These are phyloP conservation scores for Diaporthe longicolla DNA, from an alignment of 2,329 filamentous ascomycete genomes.

Conservation along the genomic window DNA sequence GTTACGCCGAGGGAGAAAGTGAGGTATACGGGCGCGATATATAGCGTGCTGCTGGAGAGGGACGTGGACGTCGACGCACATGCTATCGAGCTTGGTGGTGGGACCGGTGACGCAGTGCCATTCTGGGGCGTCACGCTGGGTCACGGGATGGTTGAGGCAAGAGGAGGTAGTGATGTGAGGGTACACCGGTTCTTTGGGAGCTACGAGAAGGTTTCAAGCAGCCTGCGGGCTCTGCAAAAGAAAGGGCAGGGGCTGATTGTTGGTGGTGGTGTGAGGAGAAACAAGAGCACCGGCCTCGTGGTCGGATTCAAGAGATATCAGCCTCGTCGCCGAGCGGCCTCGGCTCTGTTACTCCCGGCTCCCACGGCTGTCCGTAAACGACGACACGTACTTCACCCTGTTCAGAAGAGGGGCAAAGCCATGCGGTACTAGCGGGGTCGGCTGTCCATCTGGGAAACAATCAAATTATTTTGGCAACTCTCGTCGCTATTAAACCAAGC, in stretches of 20 bases:
- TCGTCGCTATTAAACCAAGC: no score
- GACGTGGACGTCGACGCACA: slow-evolving; percentile 62
- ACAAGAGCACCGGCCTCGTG: slow-evolving; percentile 56
- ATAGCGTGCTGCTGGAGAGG: slow-evolving; percentile 69
- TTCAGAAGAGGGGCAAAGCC: no score
- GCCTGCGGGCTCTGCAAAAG: slow-evolving; percentile 54
- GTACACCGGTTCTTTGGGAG: slow-evolving; percentile 70
- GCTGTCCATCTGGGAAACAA: no score
- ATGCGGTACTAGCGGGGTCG: no score
- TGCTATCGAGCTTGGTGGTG: slow-evolving; percentile 61
- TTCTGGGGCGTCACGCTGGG: slow-evolving; percentile 71
- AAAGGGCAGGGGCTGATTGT: slow-evolving; percentile 57
- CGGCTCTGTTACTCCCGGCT: no score
- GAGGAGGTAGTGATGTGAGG: slow-evolving; percentile 56
- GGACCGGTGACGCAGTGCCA: neutral
- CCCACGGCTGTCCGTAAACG: no score
- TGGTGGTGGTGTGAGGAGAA: slow-evolving; percentile 59
- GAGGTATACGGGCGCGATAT: slow-evolving; percentile 66
- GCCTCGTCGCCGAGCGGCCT: neutral
- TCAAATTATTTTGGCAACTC: no score
- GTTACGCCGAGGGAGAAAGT: slow-evolving; percentile 50
- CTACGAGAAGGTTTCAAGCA: slow-evolving; percentile 58
- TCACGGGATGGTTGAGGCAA: slow-evolving; percentile 61
- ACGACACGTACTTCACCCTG: no score
- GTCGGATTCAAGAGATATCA: slow-evolving; percentile 48